phyloP scores from a whole-genome alignment of 345 rosid species.

The Ceriops zippeliana region DNA sequence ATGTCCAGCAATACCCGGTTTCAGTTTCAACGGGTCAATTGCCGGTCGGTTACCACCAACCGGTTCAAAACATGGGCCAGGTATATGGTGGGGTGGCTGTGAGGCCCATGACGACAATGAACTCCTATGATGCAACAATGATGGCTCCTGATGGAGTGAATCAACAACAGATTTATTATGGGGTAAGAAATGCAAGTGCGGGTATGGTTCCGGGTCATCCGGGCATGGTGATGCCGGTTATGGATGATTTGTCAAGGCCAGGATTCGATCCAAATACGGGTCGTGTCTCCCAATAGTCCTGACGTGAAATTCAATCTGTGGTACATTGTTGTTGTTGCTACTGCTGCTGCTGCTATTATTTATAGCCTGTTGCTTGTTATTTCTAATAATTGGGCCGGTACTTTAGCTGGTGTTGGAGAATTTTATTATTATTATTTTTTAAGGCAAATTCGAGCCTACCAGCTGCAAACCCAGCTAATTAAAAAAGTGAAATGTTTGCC shows the following conservation, averaged over 20 bases:
- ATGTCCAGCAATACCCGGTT: conserved; percentile 49
- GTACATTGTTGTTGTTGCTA: not conserved
- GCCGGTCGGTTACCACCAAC: conserved; percentile 65
- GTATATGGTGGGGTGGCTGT: conserved; percentile 42
- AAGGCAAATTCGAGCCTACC: no score
- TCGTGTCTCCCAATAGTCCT: conserved; percentile 37
- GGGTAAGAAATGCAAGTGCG: conserved; percentile 38
- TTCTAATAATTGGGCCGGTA: not conserved
- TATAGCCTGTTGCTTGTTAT: not conserved
- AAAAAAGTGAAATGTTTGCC: no score
- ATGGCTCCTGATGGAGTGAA: conserved; percentile 44
- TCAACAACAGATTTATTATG: conserved; percentile 64
- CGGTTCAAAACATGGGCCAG: conserved; percentile 48
- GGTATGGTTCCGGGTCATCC: conserved; percentile 51
- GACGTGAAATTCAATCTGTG: conserved; percentile 1
- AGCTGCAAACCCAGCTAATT: no score
- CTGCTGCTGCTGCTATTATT: not conserved
- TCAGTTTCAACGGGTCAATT: conserved; percentile 40
- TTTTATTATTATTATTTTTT: no score
- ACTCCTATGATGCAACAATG: conserved; percentile 36
- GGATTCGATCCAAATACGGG: conserved; percentile 39
- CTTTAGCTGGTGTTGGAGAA: not conserved
- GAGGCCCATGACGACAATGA: conserved; percentile 42
- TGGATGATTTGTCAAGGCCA: conserved; percentile 45
- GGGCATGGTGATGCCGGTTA: conserved; percentile 56